These are phyloP conservation scores for Calamus simplicifolius DNA, from an alignment of 176 grass and related monocot species.

Conservation along the genomic window DNA sequence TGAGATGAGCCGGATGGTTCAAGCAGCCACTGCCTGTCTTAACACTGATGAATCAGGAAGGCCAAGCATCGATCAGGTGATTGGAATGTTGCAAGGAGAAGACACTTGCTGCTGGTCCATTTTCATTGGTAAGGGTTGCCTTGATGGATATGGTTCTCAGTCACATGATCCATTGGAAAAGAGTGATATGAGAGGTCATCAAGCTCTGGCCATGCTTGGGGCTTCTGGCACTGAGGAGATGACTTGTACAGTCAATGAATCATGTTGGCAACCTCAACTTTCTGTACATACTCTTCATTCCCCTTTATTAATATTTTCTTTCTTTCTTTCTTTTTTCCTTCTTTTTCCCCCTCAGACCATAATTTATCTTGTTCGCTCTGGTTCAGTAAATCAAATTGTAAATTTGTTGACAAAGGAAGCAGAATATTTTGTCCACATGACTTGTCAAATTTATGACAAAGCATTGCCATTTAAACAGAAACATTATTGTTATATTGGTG, in stretches of 20 bases:
- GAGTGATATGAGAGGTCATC: conserved; percentile 33
- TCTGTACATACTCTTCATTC: too few relatives aligned
- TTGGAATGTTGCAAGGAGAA: conserved; percentile 28
- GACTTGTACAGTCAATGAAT: conserved; percentile 23
- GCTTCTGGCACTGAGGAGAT: conserved; percentile 38
- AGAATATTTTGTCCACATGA: too few relatives aligned
- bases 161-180: conserved; percentile 16
- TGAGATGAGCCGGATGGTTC: conserved; percentile 28
- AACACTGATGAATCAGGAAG: conserved; percentile 27
- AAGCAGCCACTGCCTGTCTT: conserved; percentile 27
- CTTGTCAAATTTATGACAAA: too few relatives aligned
- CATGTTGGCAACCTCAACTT: not conserved
- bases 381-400: too few relatives aligned
- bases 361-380: too few relatives aligned
- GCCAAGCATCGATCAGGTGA: conserved; percentile 31
- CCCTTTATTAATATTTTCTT: too few relatives aligned
- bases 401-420: too few relatives aligned
- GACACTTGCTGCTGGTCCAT: conserved; percentile 23
- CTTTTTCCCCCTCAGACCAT: too few relatives aligned
- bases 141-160: conserved; percentile 24
- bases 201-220: conserved; percentile 42
- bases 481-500: too few relatives aligned
- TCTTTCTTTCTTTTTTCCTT: too few relatives aligned
- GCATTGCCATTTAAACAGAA: too few relatives aligned
- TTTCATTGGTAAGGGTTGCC: conserved; percentile 31